Conservation (phyloP, 345 rosid genomes). For the Aegle marmelos region DNA sequence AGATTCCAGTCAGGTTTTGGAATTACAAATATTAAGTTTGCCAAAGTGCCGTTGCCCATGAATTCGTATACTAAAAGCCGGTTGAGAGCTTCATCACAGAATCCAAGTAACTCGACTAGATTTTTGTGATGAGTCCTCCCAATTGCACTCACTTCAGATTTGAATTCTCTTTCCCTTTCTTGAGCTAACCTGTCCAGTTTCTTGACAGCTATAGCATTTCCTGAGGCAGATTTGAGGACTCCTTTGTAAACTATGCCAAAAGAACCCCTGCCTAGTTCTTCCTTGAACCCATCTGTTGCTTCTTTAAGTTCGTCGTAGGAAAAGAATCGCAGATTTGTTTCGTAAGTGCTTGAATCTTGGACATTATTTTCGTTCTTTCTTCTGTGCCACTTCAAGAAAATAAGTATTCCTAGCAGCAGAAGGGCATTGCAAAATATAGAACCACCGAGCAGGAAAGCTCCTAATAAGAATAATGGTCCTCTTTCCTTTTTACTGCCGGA, state of each 20-base stretch:
- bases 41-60: conserved; percentile 25
- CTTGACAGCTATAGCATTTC: conserved; percentile 23
- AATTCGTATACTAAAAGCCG: conserved; percentile 22
- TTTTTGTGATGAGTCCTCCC: conserved; percentile 25
- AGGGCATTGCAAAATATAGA: conserved; percentile 2
- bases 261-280: conserved; percentile 37
- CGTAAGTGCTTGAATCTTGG: background rate
- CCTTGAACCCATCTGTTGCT: conserved; percentile 28
- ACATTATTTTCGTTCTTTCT: background rate
- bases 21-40: conserved; percentile 11
- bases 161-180: conserved; percentile 27
- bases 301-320: conserved; percentile 18
- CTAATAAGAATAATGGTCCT: conserved; percentile 2
- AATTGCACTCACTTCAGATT: conserved; percentile 26
- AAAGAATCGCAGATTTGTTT: conserved; percentile 21
- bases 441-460: conserved; percentile 21
- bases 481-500: background rate
- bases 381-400: background rate
- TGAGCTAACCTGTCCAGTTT: conserved; percentile 21
- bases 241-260: conserved; percentile 35
- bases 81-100: conserved; percentile 17
- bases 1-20: conserved; percentile 20
- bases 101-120: conserved; percentile 27
- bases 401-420: conserved; percentile 7
- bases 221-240: conserved; percentile 5